Evolutionary conservation across 164 flowering plant species (phyloP), one percentile per base, ranked within the genome.

Genomic region (Vitis amurensis): DNA sequence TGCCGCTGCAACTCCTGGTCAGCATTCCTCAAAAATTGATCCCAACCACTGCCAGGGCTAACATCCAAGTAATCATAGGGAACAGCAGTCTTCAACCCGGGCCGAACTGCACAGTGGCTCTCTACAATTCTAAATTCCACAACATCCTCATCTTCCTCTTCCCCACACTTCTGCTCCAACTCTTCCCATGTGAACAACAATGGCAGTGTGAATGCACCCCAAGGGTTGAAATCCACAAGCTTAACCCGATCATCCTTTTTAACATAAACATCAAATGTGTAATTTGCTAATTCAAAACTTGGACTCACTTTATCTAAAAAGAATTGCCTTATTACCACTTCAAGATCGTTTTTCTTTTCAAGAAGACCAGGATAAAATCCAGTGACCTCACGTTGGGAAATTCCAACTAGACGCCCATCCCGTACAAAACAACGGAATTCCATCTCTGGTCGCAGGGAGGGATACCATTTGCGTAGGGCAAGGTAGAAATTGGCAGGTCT

Each of bases 11-110:
- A 44, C 74, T 86, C 92, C 59, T 80, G 88, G 71, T 89, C 86
- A 10, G 91, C 96, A 63, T 76, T 93, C 73, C 83, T 90, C 48
- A 95, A 51, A 68, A 95, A 83, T 70, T 89, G 90, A 71, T 93
- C 97, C 98, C 99, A 96, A n/a, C 97, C 98, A 79, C 99, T 96
- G 13, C 98, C 97, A 0, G 85, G 58, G 53, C 87, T 85, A 8
- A 81, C 87, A 78, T 96, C 99, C 80, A 96, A 64, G 78, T 90
- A 96, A 79, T 93, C 99, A 77, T 82, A 93, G 29, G 99, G 97
- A 70, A 91, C 98, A 16, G 91, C 97, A 47, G 97, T 96, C 76
- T 91, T 96, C 81, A 96, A 66, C 17, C 99, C 97, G 7, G 98
- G 98, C 55, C 92, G 83, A 59, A 96, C 93, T 4, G 78, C 86